A percentile compares a stretch with the other conserved stretches of the same genome.
phyloP scores from a whole-genome alignment of 495 filamentous ascomycete species.

The Podospora fimiseda region DNA sequence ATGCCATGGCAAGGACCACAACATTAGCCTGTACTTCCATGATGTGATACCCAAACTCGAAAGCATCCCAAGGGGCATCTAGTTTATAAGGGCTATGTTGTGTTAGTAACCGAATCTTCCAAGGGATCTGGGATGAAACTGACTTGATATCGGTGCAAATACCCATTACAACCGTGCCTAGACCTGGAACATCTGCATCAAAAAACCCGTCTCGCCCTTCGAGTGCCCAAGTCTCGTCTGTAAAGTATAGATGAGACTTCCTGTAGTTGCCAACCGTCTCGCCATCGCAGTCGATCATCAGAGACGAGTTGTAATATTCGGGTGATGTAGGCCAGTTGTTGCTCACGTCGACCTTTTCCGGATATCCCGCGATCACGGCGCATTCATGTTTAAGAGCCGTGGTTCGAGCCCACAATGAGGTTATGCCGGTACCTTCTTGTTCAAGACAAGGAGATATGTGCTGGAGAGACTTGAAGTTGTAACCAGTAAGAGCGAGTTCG shows the following conservation, averaged over 20 bases:
- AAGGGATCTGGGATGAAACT: slow-evolving; percentile 4
- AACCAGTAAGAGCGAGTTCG: slow-evolving; percentile 85
- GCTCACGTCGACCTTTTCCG: slow-evolving; percentile 57
- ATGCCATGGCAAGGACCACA: slow-evolving; percentile 83
- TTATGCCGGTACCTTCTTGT: slow-evolving; percentile 62
- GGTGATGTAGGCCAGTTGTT: slow-evolving; percentile 41
- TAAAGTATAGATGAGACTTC: slow-evolving; percentile 82
- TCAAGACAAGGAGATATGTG: slow-evolving; percentile 80
- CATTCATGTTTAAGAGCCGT: slow-evolving; percentile 68
- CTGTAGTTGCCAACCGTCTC: slow-evolving; percentile 75
- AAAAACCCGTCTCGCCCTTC: slow-evolving; percentile 63
- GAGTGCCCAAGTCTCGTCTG: slow-evolving; percentile 55
- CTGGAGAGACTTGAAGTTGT: slow-evolving; percentile 78
- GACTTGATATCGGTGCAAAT: slow-evolving; percentile 76
- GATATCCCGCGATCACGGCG: slow-evolving; percentile 83
- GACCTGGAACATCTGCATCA: slow-evolving; percentile 39
- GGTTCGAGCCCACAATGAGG: slow-evolving; percentile 71
- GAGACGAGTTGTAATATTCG: slow-evolving; percentile 73
- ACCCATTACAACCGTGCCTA: slow-evolving; percentile 63
- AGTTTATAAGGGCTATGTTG: slow-evolving; percentile 60
- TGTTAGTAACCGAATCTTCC: slow-evolving; percentile 8
- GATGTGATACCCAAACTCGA: slow-evolving; percentile 79
- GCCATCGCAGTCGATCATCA: slow-evolving; percentile 67
- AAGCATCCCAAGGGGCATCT: slow-evolving; percentile 66
- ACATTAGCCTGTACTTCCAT: slow-evolving; percentile 60